These are phyloP conservation scores for Ogataea nonfermentans DNA, from an alignment of 805 yeast genomes.

Conservation along the genomic window DNA sequence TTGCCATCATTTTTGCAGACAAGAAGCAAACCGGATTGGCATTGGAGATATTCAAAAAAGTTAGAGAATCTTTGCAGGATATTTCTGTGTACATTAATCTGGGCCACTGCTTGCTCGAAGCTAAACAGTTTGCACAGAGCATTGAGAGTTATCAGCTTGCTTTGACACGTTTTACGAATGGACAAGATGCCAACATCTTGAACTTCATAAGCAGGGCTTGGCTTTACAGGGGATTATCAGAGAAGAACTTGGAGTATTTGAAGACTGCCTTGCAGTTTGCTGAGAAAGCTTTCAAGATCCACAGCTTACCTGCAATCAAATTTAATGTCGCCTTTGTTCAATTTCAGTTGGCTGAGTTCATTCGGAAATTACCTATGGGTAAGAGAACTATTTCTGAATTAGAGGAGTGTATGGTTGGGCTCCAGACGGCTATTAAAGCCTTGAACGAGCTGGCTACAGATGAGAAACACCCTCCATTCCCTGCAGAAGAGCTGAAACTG, in stretches of 20 bases:
- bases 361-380: constrained; percentile 58
- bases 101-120: constrained; percentile 83
- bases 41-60: constrained; percentile 79
- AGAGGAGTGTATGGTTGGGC: constrained; percentile 50
- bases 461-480: constrained; percentile 67
- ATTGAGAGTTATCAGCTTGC: constrained; percentile 88
- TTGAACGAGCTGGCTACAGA: constrained; percentile 58
- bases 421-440: constrained; percentile 58
- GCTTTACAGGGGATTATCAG: constrained; percentile 73
- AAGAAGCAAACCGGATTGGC: constrained; percentile 73
- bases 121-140: constrained; percentile 79
- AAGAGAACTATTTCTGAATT: constrained; percentile 65
- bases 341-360: constrained; percentile 81
- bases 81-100: constrained; percentile 78
- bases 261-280: constrained; percentile 62
- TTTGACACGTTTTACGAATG: constrained; percentile 58
- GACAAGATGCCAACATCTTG: constrained; percentile 62
- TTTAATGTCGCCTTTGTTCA: constrained; percentile 84
- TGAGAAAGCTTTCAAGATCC: constrained; percentile 48
- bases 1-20: constrained; percentile 90
- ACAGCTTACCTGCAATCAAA: constrained; percentile 46
- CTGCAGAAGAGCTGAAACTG: constrained; percentile 74
- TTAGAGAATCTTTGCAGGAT: constrained; percentile 86
- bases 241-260: constrained; percentile 60
- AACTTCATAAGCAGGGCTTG: constrained; percentile 85